phyloP scores from a whole-genome alignment of 306 rosid species.

The Dryas octopetala region DNA sequence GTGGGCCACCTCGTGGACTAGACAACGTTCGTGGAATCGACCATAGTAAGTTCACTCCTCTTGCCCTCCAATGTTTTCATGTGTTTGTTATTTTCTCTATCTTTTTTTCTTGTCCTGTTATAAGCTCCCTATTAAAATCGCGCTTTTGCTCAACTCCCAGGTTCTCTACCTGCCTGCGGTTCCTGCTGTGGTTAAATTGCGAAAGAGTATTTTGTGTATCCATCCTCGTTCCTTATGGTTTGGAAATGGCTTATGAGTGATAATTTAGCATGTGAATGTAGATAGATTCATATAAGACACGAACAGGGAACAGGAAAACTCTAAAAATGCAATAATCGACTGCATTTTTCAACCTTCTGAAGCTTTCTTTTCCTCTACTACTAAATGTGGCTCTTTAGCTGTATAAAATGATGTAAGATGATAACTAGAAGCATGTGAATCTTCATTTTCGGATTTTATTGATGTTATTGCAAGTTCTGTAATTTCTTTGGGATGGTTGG shows the following conservation, averaged over 20 bases:
- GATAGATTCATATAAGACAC: constrained; percentile 6
- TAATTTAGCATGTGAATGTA: background rate
- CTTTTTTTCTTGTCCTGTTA: background rate
- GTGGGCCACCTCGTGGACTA: constrained; percentile 84
- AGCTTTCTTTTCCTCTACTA: background rate
- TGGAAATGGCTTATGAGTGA: background rate
- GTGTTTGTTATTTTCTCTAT: background rate
- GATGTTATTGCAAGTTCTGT: background rate
- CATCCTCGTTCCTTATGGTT: background rate
- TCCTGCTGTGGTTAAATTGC: constrained; percentile 85
- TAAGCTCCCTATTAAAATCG: background rate
- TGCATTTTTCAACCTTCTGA: background rate
- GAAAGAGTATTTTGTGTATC: constrained; percentile 8
- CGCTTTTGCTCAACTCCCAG: constrained; percentile 38
- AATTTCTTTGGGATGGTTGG: background rate
- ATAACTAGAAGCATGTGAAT: background rate
- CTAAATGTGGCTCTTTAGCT: background rate
- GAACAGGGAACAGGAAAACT: background rate
- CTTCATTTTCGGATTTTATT: background rate
- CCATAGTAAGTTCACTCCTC: constrained; percentile 65
- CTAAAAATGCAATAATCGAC: background rate
- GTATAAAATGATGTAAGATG: background rate
- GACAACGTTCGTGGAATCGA: constrained; percentile 89
- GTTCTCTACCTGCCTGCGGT: constrained; percentile 89
- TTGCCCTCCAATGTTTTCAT: background rate